Percentiles rank a stretch among this genome's conserved stretches.
Conservation (phyloP, 805 yeast species). For the Nakazawaea wyomingensis region DNA sequence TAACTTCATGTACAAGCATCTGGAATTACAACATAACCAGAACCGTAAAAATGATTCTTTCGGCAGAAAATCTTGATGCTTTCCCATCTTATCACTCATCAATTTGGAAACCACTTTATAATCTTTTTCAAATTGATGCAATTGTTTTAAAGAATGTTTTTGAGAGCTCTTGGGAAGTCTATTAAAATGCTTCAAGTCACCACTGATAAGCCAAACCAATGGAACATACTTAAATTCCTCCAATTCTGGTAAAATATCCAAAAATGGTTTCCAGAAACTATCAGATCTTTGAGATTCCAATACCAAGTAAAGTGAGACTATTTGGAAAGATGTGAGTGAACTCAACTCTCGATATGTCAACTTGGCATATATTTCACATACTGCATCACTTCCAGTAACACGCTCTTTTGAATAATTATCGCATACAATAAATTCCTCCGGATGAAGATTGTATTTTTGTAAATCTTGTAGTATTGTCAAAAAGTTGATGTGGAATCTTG, state of each 20-base stretch:
- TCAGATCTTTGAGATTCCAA: slow-evolving; percentile 36
- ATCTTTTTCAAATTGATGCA: slow-evolving; percentile 40
- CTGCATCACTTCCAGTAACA: background rate
- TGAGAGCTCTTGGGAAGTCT: slow-evolving; percentile 41
- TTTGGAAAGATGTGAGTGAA: slow-evolving; percentile 52
- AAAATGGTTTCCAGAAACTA: slow-evolving; percentile 67
- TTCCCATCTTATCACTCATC: slow-evolving; percentile 4
- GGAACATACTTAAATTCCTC: slow-evolving; percentile 56
- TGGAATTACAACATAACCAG: slow-evolving; percentile 86
- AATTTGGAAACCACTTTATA: slow-evolving; percentile 29
- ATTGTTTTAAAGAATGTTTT: slow-evolving; percentile 36
- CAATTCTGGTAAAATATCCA: slow-evolving; percentile 55
- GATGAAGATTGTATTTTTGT: slow-evolving; percentile 25
- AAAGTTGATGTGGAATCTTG: slow-evolving; percentile 52
- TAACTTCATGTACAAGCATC: slow-evolving; percentile 78
- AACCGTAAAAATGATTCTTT: slow-evolving; percentile 25
- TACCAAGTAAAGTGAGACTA: slow-evolving; percentile 44
- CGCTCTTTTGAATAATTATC: background rate
- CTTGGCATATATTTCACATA: background rate
- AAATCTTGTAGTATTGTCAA: slow-evolving; percentile 46
- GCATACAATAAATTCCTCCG: slow-evolving; percentile 14
- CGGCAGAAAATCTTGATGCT: slow-evolving; percentile 42
- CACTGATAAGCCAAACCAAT: slow-evolving; percentile 48
- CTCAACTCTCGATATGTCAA: slow-evolving; percentile 31
- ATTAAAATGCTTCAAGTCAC: slow-evolving; percentile 24